Percentiles rank a stretch among this genome's conserved stretches.
Evolutionary conservation across 2,329 filamentous ascomycete genomes (phyloP).

Genomic region (Emergomyces orientalis): DNA sequence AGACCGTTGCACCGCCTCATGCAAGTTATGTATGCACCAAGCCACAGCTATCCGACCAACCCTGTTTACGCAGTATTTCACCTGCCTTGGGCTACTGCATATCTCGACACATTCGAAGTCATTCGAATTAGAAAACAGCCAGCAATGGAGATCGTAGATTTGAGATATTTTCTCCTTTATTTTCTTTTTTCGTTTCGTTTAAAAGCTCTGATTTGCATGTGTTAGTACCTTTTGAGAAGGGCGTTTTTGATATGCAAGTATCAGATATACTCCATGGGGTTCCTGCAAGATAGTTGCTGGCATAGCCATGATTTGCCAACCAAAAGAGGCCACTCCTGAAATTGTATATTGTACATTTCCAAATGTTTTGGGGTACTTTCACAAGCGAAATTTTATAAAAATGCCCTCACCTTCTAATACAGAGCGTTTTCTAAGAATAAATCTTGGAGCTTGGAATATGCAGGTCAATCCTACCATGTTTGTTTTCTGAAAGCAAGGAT

Average conservation of each 20-base stretch:
- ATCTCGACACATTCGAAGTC: background rate
- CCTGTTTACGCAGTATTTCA: background rate
- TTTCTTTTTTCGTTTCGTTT: background rate
- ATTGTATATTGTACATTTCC: background rate
- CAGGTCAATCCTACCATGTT: background rate
- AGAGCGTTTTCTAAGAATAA: background rate
- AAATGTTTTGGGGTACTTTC: background rate
- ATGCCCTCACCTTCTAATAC: background rate
- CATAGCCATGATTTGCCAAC: background rate
- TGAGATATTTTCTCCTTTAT: background rate
- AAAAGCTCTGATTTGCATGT: background rate
- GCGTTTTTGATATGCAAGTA: background rate
- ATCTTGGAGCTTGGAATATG: background rate
- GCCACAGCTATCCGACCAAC: background rate
- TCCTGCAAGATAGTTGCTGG: background rate
- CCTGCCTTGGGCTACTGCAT: background rate
- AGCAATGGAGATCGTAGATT: background rate
- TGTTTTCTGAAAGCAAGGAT: background rate
- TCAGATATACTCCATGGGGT: background rate
- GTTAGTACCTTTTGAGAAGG: background rate
- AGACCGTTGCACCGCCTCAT: conserved; percentile 4
- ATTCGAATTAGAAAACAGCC: background rate
- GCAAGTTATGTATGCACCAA: conserved; percentile 4
- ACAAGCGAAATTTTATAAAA: background rate
- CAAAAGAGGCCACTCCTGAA: background rate